Evolutionary conservation across 306 rosid species (phyloP), one percentile per base, ranked within the genome.

Genomic region (Mimosa pudica): DNA sequence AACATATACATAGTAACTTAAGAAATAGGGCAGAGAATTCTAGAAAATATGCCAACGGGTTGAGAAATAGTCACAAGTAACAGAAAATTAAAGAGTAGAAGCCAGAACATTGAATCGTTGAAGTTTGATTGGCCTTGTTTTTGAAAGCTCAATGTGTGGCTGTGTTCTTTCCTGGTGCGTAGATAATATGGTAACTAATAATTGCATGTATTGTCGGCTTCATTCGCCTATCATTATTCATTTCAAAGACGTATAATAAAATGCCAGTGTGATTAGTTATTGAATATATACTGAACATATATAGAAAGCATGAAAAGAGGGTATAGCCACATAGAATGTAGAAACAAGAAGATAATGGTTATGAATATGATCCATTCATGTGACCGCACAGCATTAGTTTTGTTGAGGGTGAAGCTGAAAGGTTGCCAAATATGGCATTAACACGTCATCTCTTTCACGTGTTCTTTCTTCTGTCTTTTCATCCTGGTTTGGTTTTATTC

Each of bases 331-430:
- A 51, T 8, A 52, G 20, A 52, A 52, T 16, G 58, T 16, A 52
- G 16, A 16, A 52, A 52, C 58, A 47, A 47, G 51, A 47, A 47
- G 51, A 47, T 8, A 12, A 47, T 0, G 51, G 51, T 47, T 1
- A 47, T 7, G 55, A 14, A 49, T 69, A 46, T 47, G 73, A 70
- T 62, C n/a, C 24, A 63, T 75, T 70, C 81, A 80, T 35, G 84
- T 77, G 84, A 77, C 57, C 11, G 32, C 41, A 11, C 73, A 58
- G 69, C 65, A 51, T 51, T 76, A 70, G 58, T 64, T 63, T 41
- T 77, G 58, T 14, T 80, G 10, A 8, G 60, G 82, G 18, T 72
- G 82, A 33, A 24, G 68, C 33, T 69, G 65, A 75, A 42, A 51
- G 17, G 14, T 55, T 44, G 68, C 73, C 63, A 46, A 62, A 24